Percentiles rank a stretch among this genome's conserved stretches.
These are phyloP conservation scores for Prunus mira DNA, from an alignment of 306 rosid genomes.

Conservation along the genomic window DNA sequence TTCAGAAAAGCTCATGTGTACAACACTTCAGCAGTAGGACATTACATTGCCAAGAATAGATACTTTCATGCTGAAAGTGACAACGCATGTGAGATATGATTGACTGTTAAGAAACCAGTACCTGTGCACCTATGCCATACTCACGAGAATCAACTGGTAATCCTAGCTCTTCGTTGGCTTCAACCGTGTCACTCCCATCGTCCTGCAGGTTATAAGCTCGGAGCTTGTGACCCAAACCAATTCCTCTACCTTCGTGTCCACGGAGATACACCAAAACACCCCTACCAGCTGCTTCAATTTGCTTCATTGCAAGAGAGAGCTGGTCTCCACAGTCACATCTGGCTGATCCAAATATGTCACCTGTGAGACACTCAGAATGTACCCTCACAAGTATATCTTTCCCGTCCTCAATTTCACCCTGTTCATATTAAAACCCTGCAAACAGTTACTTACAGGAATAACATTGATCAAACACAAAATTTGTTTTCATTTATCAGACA, in stretches of 20 bases:
- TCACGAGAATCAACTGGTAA: slow-evolving; percentile 95
- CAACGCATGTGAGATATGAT: background rate
- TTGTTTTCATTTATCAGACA: background rate
- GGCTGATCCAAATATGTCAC: slow-evolving; percentile 96
- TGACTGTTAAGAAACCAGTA: slow-evolving; percentile 21
- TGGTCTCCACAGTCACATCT: slow-evolving; percentile 96
- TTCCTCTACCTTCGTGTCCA: slow-evolving; percentile 96
- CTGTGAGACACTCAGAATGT: slow-evolving; percentile 95
- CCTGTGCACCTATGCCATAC: slow-evolving; percentile 98
- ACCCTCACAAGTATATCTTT: slow-evolving; percentile 88
- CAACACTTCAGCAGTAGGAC: background rate
- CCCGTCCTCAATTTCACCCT: slow-evolving; percentile 96
- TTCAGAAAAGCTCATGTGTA: background rate
- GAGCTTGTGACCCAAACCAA: slow-evolving; percentile 96
- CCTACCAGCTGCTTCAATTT: slow-evolving; percentile 92
- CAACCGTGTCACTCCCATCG: slow-evolving; percentile 79
- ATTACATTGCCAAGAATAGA: background rate
- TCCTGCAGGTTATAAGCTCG: slow-evolving; percentile 90
- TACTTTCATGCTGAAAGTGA: background rate
- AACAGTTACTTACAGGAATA: slow-evolving; percentile 12
- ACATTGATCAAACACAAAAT: background rate
- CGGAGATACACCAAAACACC: slow-evolving; percentile 92
- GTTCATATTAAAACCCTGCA: slow-evolving; percentile 10
- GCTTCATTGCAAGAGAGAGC: slow-evolving; percentile 86
- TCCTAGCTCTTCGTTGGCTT: slow-evolving; percentile 94